Base-by-base conservation (phyloP, 371 early-diverging fungal genomes). In the Saksenaea oblongispora region DNA sequence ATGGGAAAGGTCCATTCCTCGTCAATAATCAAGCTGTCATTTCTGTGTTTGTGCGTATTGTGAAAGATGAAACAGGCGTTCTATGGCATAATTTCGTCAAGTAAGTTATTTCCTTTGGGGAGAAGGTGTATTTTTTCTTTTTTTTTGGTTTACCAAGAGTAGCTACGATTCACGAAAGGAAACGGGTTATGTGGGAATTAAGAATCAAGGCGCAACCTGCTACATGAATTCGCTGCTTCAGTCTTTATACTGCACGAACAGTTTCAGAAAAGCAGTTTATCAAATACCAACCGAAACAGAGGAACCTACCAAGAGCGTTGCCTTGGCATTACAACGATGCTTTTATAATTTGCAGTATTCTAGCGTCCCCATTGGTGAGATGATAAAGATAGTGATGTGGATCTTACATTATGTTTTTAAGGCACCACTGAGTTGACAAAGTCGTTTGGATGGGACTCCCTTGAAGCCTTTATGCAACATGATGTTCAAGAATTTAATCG, bases 191-290 rank as follows among this genome's bases (percentile, higher is more conserved):
- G 93, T 98, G 34, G 99, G 99, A 1, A 79, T 99, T 63, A 87
- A 88, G 61, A 99, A 99, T 79, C 97, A 99, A 70, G 99, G 99
- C n/a, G 99, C 99, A 1, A 99, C 99, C 0, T 99, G 99, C 79
- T 99, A 99, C 77, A 94, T 99, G 93, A 99, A 99, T 84, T 96
- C 98, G 47, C 80, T 99, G 27, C 87, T 99, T 35, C 99, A 99
- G 75, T 94, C 97, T 15, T 82, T 99, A n/a, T 99, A 91, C 76
- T 95, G 95, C 71, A 98, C 98, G 34, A 93, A 91, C 62, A 87
- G 87, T 69, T 98, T 99, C 82, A 88, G 96, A 62, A 91, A 91
- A 55, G 88, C 95, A 65, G 82, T 92, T 51, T 97, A 90, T 67
- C 86, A 90, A 59, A 96, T 98, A 54, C 97, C 98, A 7, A 96